Conservation (phyloP, 140 eudicot genomes). For the Bidens hawaiensis region DNA sequence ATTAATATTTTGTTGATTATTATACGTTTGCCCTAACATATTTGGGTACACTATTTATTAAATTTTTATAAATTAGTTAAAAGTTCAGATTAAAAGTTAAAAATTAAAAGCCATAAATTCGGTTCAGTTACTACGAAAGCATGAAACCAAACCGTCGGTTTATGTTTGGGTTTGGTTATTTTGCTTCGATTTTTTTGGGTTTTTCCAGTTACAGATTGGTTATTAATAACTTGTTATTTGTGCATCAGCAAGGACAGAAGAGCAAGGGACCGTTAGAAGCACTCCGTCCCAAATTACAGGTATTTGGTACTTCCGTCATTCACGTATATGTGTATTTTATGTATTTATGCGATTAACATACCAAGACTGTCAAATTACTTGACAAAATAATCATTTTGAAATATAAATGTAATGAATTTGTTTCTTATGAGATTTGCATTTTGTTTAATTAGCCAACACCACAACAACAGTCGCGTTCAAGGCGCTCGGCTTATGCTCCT, state of each 20-base stretch:
- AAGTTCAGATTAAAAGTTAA: too few relatives aligned
- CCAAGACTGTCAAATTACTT: background rate
- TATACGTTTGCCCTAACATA: too few relatives aligned
- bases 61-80: too few relatives aligned
- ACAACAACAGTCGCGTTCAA: conserved; percentile 66
- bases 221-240: conserved; percentile 7
- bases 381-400: background rate
- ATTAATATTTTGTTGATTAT: too few relatives aligned
- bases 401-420: background rate
- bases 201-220: too few relatives aligned
- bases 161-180: too few relatives aligned
- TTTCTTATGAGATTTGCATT: background rate
- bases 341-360: background rate
- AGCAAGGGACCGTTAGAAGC: conserved; percentile 84
- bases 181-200: too few relatives aligned
- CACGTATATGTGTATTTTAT: background rate
- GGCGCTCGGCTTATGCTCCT: conserved; percentile 75
- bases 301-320: conserved; percentile 9
- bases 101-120: too few relatives aligned
- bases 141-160: too few relatives aligned
- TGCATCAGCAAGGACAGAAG: conserved; percentile 68
- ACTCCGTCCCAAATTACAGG: conserved; percentile 95
- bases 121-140: too few relatives aligned
- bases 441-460: conserved; percentile 59
- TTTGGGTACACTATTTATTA: too few relatives aligned